Conservation (phyloP, 1,139 yeast species). For the Pichia terricola region DNA sequence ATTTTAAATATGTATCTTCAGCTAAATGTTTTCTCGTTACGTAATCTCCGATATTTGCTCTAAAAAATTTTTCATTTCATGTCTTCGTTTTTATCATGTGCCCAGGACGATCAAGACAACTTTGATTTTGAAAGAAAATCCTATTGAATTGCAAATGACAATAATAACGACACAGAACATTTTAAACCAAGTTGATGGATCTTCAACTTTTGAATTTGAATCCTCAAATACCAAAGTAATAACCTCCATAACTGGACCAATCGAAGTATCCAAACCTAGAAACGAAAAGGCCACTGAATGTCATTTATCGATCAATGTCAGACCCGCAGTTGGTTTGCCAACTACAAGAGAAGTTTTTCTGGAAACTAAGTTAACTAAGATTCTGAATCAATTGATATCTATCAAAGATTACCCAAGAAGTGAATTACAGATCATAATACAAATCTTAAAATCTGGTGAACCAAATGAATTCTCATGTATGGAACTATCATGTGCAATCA, state of each 20-base stretch:
- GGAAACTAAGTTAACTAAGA: conserved; percentile 60
- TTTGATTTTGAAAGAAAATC: no score
- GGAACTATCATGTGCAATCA: conserved; percentile 50
- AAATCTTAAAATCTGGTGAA: conserved; percentile 44
- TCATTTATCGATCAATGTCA: conserved; percentile 67
- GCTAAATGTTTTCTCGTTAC: no score
- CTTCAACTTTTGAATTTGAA: conserved; percentile 47
- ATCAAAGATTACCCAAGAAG: conserved; percentile 74
- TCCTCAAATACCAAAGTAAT: conserved; percentile 42
- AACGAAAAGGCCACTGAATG: conserved; percentile 80
- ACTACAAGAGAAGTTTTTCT: conserved; percentile 68
- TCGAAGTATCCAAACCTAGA: conserved; percentile 64
- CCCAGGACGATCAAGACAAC: no score
- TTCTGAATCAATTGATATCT: conserved; percentile 53
- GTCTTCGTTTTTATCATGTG: no score
- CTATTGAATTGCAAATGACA: conserved; percentile 2
- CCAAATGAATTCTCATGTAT: conserved; percentile 31
- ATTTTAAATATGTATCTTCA: no score
- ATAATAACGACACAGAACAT: conserved; percentile 11
- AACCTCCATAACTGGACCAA: conserved; percentile 82
- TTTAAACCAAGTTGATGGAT: conserved; percentile 66
- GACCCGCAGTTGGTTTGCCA: conserved; percentile 72
- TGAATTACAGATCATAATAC: conserved; percentile 79
- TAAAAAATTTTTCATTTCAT: no score
- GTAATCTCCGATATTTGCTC: no score